Conservation (phyloP, 129 eudicot species). For the Pulicaria dysenterica region DNA sequence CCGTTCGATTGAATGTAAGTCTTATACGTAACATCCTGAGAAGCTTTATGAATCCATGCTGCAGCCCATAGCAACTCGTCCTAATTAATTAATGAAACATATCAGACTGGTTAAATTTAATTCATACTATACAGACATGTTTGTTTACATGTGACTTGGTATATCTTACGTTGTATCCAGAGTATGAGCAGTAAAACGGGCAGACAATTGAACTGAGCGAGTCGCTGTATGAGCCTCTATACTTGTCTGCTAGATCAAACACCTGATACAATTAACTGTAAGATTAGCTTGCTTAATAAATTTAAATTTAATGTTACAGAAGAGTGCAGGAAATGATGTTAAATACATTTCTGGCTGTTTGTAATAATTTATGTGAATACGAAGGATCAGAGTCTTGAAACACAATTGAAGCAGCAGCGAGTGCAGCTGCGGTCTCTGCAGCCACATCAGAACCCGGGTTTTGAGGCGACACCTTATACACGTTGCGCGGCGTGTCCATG, state of each 20-base stretch:
- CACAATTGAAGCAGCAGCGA: conserved; percentile 89
- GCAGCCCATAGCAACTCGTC: conserved; percentile 98
- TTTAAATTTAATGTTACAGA: background rate
- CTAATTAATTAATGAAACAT: conserved; percentile 31
- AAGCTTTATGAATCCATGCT: conserved; percentile 88
- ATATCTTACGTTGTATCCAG: conserved; percentile 73
- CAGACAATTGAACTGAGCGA: conserved; percentile 73
- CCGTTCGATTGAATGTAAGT: conserved; percentile 81
- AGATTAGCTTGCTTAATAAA: conserved; percentile 10
- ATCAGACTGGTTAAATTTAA: background rate
- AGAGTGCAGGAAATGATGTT: background rate
- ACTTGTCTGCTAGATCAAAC: conserved; percentile 79
- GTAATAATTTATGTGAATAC: conserved; percentile 60
- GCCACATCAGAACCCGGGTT: conserved; percentile 98
- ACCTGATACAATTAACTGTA: conserved; percentile 47
- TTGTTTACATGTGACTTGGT: background rate
- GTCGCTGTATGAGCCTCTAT: conserved; percentile 85
- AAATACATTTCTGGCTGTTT: conserved; percentile 62
- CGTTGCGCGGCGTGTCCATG: conserved; percentile 90
- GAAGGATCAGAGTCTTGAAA: conserved; percentile 78
- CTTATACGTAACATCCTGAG: conserved; percentile 52
- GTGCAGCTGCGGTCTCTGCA: conserved; percentile 93
- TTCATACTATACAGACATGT: background rate
- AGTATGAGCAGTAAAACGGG: conserved; percentile 95
- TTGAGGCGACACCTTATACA: conserved; percentile 67